Evolutionary conservation across 2,329 filamentous ascomycete genomes (phyloP).

Genomic region (Coniosporium uncinatum): DNA sequence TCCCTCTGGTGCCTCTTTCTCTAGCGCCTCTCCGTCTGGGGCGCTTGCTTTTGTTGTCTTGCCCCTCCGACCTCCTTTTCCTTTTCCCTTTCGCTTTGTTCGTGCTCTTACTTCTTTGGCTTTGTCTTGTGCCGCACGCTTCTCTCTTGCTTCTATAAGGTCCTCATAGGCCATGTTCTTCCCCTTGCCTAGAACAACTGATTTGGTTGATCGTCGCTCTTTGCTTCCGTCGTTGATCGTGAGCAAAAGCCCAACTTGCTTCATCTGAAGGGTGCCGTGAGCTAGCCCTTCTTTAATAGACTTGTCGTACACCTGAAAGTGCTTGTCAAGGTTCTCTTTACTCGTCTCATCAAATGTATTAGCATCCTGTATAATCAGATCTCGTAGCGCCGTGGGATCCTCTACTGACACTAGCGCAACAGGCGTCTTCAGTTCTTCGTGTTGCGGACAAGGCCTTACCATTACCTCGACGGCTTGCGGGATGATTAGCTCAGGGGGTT

Average conservation of each 20-base stretch:
- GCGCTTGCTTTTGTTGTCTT: no score
- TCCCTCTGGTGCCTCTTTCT: no score
- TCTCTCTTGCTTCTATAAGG: constrained; percentile 11
- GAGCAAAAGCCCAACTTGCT: constrained; percentile 16
- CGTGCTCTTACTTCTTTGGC: no score
- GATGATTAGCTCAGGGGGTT: no score
- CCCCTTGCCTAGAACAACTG: constrained; percentile 13
- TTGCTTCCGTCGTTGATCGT: constrained; percentile 18
- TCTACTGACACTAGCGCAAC: no score
- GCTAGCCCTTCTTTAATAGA: constrained; percentile 13
- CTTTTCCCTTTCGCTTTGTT: constrained; percentile 1
- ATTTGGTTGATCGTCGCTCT: constrained; percentile 13
- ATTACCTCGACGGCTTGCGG: no score
- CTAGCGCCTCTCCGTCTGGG: no score
- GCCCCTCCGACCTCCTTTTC: constrained; percentile 6
- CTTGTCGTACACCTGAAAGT: constrained; percentile 5
- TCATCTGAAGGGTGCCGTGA: no score
- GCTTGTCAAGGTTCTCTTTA: constrained; percentile 11
- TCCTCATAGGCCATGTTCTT: constrained; percentile 17
- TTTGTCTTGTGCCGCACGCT: constrained; percentile 15
- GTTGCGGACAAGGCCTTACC: no score
- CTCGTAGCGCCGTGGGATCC: no score
- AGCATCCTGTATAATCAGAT: no score
- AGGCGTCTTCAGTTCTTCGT: no score
- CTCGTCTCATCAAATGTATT: constrained; percentile 11